These are phyloP conservation scores for Annona squamosa DNA, from an alignment of 164 flowering plant species.

Conservation along the genomic window DNA sequence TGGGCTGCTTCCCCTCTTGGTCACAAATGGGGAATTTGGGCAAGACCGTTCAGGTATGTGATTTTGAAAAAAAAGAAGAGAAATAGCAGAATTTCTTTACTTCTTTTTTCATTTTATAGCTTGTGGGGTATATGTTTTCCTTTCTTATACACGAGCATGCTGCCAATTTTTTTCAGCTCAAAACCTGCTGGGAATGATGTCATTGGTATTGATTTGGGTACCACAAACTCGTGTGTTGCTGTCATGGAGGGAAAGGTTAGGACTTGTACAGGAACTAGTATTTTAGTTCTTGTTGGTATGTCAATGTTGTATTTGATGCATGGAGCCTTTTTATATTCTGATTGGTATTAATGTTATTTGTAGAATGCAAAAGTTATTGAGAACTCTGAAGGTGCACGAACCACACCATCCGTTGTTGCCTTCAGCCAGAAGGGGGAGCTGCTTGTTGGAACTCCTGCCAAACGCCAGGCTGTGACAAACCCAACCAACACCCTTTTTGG, in stretches of 20 bases:
- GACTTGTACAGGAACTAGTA: not conserved
- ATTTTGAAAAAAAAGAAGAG: not conserved
- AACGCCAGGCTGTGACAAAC: conserved; percentile 68
- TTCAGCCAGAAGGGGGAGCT: conserved; percentile 50
- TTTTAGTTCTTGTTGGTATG: not conserved
- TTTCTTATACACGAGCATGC: not conserved
- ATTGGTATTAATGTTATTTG: not conserved
- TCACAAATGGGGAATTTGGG: conserved; percentile 33
- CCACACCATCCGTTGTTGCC: conserved; percentile 70
- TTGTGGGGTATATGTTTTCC: not conserved
- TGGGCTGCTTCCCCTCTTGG: conserved; percentile 23
- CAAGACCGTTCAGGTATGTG: conserved; percentile 63
- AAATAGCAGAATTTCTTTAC: not conserved
- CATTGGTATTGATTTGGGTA: conserved; percentile 82
- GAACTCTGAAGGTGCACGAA: conserved; percentile 64
- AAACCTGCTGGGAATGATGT: conserved; percentile 63
- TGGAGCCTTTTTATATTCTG: not conserved
- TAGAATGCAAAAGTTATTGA: conserved; percentile 62
- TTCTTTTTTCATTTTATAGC: not conserved
- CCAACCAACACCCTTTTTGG: conserved; percentile 58
- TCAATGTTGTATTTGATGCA: not conserved
- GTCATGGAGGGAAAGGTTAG: conserved; percentile 81
- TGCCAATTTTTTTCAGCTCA: conserved; percentile 29
- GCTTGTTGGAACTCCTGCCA: conserved; percentile 61
- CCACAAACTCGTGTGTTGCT: conserved; percentile 76